Evolutionary conservation across 1,284 basidiomycete genomes (phyloP).

Genomic region (Neotropicomus parvogracilis): DNA sequence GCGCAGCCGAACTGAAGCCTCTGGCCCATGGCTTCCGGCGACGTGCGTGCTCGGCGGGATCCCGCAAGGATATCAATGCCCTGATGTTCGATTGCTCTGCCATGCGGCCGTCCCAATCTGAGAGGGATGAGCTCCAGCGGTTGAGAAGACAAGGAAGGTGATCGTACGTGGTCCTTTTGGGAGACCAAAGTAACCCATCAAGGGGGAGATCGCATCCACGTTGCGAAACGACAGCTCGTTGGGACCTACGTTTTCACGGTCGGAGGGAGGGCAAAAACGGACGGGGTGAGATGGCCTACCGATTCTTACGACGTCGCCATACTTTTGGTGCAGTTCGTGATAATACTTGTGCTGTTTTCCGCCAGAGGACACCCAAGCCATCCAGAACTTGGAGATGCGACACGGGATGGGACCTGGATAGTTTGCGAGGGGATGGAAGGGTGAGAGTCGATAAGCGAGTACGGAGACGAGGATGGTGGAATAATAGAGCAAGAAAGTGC

Average conservation of each 20-base stretch:
- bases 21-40: constrained; percentile 52
- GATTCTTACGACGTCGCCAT: constrained; percentile 38
- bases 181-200: constrained; percentile 46
- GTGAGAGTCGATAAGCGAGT: constrained; percentile 35
- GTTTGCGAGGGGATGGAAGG: constrained; percentile 32
- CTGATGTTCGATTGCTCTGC: constrained; percentile 28
- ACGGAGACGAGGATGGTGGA: constrained; percentile 30
- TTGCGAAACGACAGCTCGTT: constrained; percentile 51
- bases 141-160: background rate
- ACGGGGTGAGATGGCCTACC: constrained; percentile 20
- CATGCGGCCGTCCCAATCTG: constrained; percentile 37
- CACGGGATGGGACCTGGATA: constrained; percentile 35
- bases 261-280: background rate
- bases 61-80: constrained; percentile 33
- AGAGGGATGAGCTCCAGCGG: constrained; percentile 8
- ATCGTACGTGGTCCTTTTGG: constrained; percentile 52
- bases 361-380: constrained; percentile 31
- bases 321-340: constrained; percentile 28
- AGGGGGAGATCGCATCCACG: constrained; percentile 38
- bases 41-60: constrained; percentile 40
- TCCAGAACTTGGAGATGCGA: constrained; percentile 37
- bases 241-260: constrained; percentile 40
- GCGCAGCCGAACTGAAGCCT: constrained; percentile 45
- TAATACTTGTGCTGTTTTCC: constrained; percentile 38
- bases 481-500: constrained; percentile 29